These are phyloP conservation scores for Vigna angularis DNA, from an alignment of 306 rosid genomes.

Conservation along the genomic window DNA sequence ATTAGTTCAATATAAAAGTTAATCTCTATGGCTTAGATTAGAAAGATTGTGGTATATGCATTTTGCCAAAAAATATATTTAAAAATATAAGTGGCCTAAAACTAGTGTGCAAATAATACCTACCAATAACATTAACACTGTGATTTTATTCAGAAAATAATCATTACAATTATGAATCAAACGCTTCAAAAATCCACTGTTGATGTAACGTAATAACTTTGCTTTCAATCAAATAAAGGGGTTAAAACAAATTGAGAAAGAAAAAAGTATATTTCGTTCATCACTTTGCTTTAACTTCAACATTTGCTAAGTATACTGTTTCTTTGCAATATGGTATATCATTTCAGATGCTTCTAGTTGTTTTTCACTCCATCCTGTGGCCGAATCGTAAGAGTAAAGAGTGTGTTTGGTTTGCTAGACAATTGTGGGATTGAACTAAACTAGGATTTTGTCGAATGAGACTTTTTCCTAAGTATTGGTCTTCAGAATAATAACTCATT, in stretches of 20 bases:
- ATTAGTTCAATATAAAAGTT: background rate
- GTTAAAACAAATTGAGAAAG: background rate
- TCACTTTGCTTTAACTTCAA: slow-evolving; percentile 24
- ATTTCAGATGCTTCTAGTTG: background rate
- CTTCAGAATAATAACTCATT: too few relatives aligned
- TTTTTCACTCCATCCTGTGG: background rate
- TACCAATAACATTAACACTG: background rate
- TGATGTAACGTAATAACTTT: background rate
- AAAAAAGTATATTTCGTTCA: background rate
- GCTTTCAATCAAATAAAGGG: slow-evolving; percentile 21
- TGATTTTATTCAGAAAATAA: background rate
- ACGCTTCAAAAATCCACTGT: background rate
- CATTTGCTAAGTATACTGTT: background rate
- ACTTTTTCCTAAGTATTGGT: too few relatives aligned
- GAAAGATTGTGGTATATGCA: background rate
- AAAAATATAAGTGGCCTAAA: background rate
- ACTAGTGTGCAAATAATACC: background rate
- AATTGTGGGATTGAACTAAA: too few relatives aligned
- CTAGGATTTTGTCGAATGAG: too few relatives aligned
- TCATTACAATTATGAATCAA: background rate
- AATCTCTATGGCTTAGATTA: background rate
- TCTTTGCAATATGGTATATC: background rate
- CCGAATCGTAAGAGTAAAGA: background rate
- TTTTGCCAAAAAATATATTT: background rate
- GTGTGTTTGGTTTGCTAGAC: too few relatives aligned